Evolutionary conservation across 1,139 yeast genomes (phyloP).

Genomic region (Geotrichum bryndzae): DNA sequence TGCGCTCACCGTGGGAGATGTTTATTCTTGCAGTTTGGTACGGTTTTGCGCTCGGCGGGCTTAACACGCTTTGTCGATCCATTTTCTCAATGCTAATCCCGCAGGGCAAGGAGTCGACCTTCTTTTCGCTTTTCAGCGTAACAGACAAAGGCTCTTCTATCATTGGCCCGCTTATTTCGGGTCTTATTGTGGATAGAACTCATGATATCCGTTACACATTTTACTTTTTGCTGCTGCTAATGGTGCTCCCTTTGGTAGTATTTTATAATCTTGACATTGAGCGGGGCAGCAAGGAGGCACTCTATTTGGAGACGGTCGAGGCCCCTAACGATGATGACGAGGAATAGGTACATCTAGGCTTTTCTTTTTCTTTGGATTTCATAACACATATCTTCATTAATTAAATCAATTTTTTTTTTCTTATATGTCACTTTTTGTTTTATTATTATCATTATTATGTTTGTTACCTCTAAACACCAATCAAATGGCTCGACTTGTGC

Average conservation of each 20-base stretch:
- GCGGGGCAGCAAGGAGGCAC: conserved; percentile 44
- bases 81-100: conserved; percentile 61
- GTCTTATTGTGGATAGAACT: conserved; percentile 57
- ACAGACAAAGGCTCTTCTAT: conserved; percentile 73
- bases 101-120: conserved; percentile 60
- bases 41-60: conserved; percentile 63
- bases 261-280: conserved; percentile 47
- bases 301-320: conserved; percentile 23
- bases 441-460: background rate
- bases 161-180: conserved; percentile 61
- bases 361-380: too few species aligned
- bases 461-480: too few species aligned
- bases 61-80: conserved; percentile 59
- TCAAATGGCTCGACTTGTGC: too few species aligned
- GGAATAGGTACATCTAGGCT: background rate
- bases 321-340: conserved; percentile 14
- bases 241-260: conserved; percentile 49
- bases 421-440: background rate
- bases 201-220: conserved; percentile 66
- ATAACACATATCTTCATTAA: too few species aligned
- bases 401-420: too few species aligned
- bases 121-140: conserved; percentile 62
- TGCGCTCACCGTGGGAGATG: conserved; percentile 59
- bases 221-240: conserved; percentile 48
- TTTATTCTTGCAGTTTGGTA: conserved; percentile 61